Percentiles rank a stretch among this genome's conserved stretches.
These are phyloP conservation scores for Pedinophyceae sp. DNA, from an alignment of 139 green algal genomes.

Conservation along the genomic window DNA sequence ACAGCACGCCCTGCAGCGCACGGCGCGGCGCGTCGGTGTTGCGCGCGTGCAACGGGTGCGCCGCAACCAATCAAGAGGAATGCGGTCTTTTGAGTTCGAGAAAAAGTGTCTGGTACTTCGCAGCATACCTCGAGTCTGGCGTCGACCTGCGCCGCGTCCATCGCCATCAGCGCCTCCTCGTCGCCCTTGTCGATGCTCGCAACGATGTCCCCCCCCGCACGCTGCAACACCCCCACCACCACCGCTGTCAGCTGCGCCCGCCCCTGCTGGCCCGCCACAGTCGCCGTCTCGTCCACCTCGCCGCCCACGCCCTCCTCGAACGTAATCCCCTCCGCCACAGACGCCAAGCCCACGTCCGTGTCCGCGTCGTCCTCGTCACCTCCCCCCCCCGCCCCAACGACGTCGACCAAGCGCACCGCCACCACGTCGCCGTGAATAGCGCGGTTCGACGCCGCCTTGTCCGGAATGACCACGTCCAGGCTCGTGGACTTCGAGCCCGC, in stretches of 20 bases:
- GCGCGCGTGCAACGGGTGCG: too few species aligned
- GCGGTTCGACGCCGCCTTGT: slow-evolving; percentile 57
- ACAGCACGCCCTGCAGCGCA: neutral
- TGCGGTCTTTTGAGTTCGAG: neutral
- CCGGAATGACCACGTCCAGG: slow-evolving; percentile 54
- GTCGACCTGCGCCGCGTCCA: neutral
- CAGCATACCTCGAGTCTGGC: neutral
- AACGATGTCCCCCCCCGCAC: slow-evolving; percentile 14
- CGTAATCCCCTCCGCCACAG: neutral
- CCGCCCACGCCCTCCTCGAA: neutral
- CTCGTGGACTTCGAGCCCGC: slow-evolving; percentile 45
- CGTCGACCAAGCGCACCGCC: slow-evolving; percentile 35
- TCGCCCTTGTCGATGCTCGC: slow-evolving; percentile 18
- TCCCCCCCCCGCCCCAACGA: neutral
- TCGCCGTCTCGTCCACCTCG: neutral
- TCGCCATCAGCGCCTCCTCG: slow-evolving; percentile 8
- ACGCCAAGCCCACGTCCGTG: neutral
- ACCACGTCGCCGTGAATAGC: slow-evolving; percentile 51
- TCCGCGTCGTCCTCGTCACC: neutral
- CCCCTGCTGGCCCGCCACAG: neutral
- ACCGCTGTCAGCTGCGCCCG: slow-evolving; percentile 5
- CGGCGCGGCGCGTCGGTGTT: too few species aligned
- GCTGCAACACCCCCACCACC: slow-evolving; percentile 16
- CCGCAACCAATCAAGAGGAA: neutral
- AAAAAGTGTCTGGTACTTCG: slow-evolving; percentile 4